A percentile compares a stretch with the other conserved stretches of the same genome.
Conservation (phyloP, 1,284 basidiomycete genomes). For the Ustanciosporium gigantosporum region DNA sequence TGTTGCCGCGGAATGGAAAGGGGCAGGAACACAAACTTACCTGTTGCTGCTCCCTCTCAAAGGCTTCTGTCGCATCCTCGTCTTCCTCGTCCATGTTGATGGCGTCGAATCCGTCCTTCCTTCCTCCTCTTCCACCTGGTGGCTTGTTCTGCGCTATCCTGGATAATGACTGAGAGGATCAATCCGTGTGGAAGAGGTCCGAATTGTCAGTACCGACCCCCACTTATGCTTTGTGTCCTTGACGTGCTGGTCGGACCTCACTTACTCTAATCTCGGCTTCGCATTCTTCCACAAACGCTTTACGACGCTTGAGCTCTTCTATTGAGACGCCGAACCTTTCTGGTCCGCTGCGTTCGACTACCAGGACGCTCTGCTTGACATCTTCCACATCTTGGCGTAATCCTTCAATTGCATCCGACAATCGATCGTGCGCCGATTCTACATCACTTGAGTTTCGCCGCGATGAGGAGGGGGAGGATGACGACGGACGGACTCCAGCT, state of each 20-base stretch:
- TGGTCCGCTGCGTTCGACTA: constrained; percentile 52
- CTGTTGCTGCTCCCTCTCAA: constrained; percentile 59
- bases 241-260: neutral
- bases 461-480: constrained; percentile 1
- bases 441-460: constrained; percentile 2
- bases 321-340: constrained; percentile 49
- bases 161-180: constrained; percentile 12
- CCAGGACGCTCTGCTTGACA: constrained; percentile 50
- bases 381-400: constrained; percentile 53
- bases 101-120: constrained; percentile 12
- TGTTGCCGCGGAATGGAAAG: too few relatives aligned
- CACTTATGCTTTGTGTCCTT: too few relatives aligned
- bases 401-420: constrained; percentile 43
- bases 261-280: constrained; percentile 40
- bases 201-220: too few relatives aligned
- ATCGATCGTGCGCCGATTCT: constrained; percentile 33
- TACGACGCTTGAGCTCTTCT: constrained; percentile 39
- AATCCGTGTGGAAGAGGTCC: neutral
- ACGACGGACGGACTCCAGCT: too few relatives aligned
- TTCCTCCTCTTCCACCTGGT: constrained; percentile 5
- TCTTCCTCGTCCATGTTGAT: constrained; percentile 41
- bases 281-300: constrained; percentile 42
- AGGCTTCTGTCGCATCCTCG: constrained; percentile 43
- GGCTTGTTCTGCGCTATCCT: constrained; percentile 10
- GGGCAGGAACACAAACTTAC: too few relatives aligned